Evolutionary conservation across 2,329 filamentous ascomycete genomes (phyloP), one percentile per base, ranked within the genome.

Genomic region (Aureobasidium sp.): DNA sequence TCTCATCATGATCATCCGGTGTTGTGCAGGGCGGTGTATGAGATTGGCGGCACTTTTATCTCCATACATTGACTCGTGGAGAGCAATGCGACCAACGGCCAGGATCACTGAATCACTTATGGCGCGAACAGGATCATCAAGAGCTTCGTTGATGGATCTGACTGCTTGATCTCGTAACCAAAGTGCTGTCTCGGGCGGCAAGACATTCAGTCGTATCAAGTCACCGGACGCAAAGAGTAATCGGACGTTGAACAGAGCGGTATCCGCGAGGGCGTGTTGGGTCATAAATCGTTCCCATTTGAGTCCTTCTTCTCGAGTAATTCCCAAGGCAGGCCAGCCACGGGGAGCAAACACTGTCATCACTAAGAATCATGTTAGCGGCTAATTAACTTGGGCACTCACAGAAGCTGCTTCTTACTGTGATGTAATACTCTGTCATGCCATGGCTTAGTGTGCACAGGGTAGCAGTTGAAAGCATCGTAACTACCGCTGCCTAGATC

Each of bases 81-180:
- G 62, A 14, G 70, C 71, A n/a, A 73, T 72, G 25, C 71, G 69
- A 4, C 70, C 70, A 2, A 80, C 78, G 5, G 79, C 78, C 8
- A 75, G 76, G 60, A 81, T 74, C 29, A 80, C 60, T 13, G 74
- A 74, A 65, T 81, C 78, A 63, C 69, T 75, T 3, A 74, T 67
- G 5, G 66, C 65, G 32, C 69, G 64, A 3, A 64, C 63, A 30
- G 70, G 66, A 44, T 71, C 66, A 29, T 65, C 65, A 32, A 80
- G 68, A 7, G 72, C 71, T 14, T 70, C 62, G 62, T 79, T 79
- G 68, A 81, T 77, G 47, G 74, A 70, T 29, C 67, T 64, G 47
- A 81, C 73, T 16, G 79, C 77, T 64, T 77, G 73, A 30, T 73
- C 73, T 57, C 77, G 76, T 13, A 82, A 71, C 41, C 71, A 70